phyloP scores from a whole-genome alignment of 2,329 filamentous ascomycete species.

The Hawksworthiomyces lignivorus region DNA sequence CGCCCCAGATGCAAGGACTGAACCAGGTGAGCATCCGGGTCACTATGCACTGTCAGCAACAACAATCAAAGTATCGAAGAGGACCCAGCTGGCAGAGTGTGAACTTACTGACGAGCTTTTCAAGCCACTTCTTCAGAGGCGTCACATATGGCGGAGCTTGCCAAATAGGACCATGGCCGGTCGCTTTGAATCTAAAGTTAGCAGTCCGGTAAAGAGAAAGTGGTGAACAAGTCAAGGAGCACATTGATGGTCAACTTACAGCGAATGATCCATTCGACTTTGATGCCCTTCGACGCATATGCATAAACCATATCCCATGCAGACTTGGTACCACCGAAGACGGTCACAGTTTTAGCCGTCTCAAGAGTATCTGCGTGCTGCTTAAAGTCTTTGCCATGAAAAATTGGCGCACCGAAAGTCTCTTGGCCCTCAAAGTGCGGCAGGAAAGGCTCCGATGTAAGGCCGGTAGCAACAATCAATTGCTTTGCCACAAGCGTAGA shows the following conservation, averaged over 20 bases:
- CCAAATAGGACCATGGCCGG: conserved; percentile 51
- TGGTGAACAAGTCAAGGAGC: no score
- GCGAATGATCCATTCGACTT: conserved; percentile 55
- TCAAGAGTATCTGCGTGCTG: conserved; percentile 32
- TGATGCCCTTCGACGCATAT: conserved; percentile 45
- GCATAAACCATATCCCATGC: conserved; percentile 59
- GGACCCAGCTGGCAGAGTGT: background rate
- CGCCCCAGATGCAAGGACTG: conserved; percentile 66
- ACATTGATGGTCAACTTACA: no score
- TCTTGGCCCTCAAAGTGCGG: conserved; percentile 40
- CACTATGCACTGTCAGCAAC: no score
- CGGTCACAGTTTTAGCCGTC: conserved; percentile 36
- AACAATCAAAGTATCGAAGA: no score
- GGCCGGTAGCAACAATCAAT: conserved; percentile 47
- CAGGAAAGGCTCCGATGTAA: conserved; percentile 42
- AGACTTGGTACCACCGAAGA: conserved; percentile 58
- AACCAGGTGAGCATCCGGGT: conserved; percentile 66
- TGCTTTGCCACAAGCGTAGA: conserved; percentile 32
- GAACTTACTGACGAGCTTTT: conserved; percentile 52
- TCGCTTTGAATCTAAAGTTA: conserved; percentile 15
- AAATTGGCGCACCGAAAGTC: conserved; percentile 36
- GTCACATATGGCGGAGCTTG: conserved; percentile 56
- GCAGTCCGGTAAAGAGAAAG: no score
- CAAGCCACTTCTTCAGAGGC: conserved; percentile 58
- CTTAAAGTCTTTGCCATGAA: conserved; percentile 41